Evolutionary conservation across 371 early-diverging fungal species (phyloP).

Genomic region (Rhizoclosmatium hyalinum): DNA sequence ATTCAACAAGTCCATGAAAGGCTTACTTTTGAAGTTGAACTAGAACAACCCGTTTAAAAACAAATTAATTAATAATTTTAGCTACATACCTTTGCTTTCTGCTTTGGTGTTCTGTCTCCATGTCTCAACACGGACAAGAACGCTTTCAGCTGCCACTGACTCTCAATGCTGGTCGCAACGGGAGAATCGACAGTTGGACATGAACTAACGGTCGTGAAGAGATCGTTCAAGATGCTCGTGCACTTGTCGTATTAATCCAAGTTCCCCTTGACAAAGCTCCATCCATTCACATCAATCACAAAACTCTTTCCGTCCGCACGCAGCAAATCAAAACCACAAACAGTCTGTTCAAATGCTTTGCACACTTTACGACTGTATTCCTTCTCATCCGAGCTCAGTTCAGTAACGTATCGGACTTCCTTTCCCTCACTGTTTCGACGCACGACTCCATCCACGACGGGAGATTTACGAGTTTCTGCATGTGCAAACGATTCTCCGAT

Average conservation of each 20-base stretch:
- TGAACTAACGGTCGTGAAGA: slow-evolving; percentile 68
- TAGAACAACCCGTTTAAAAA: not conserved
- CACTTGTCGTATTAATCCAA: slow-evolving; percentile 92
- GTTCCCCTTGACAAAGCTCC: slow-evolving; percentile 99
- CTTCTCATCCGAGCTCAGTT: slow-evolving; percentile 81
- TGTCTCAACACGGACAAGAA: slow-evolving; percentile 93
- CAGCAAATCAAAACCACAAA: slow-evolving; percentile 97
- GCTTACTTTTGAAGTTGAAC: slow-evolving; percentile 59
- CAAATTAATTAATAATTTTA: slow-evolving; percentile 18
- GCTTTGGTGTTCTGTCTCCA: slow-evolving; percentile 97
- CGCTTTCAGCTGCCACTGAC: slow-evolving; percentile 92
- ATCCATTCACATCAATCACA: slow-evolving; percentile 99
- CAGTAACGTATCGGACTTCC: slow-evolving; percentile 92
- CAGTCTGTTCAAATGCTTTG: slow-evolving; percentile 86
- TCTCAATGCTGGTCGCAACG: slow-evolving; percentile 33
- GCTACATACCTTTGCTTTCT: slow-evolving; percentile 86
- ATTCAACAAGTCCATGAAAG: slow-evolving; percentile 74
- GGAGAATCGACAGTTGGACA: not conserved
- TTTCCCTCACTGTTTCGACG: slow-evolving; percentile 96
- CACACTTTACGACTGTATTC: slow-evolving; percentile 83
- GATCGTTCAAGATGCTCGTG: slow-evolving; percentile 73
- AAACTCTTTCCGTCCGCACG: slow-evolving; percentile 82
- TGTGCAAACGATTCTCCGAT: slow-evolving; percentile 89
- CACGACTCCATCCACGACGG: slow-evolving; percentile 97
- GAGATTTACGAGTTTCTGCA: slow-evolving; percentile 98